Conservation (phyloP, 441 rosid genomes). For the Pelargonium exstipulatum region DNA sequence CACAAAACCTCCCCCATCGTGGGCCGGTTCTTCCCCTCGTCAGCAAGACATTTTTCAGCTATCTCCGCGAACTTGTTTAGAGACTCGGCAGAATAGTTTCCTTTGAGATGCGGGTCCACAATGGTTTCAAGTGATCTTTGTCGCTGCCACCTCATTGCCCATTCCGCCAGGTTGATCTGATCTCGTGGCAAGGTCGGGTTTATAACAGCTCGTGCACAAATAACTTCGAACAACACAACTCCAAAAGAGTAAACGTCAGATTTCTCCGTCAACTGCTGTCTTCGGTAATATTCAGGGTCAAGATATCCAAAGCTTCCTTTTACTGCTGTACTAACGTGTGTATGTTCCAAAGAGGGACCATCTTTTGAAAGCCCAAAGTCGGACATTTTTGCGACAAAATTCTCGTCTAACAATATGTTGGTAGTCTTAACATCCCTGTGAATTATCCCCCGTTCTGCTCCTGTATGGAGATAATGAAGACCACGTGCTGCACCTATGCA, state of each 20-base stretch:
- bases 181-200: slow-evolving; percentile 93
- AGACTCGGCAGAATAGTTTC: slow-evolving; percentile 75
- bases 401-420: slow-evolving; percentile 87
- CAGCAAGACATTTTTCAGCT: slow-evolving; percentile 93
- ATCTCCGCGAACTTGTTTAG: slow-evolving; percentile 92
- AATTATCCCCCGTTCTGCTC: slow-evolving; percentile 89
- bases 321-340: slow-evolving; percentile 96
- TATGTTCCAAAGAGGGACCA: slow-evolving; percentile 87
- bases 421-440: slow-evolving; percentile 98
- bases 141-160: slow-evolving; percentile 98
- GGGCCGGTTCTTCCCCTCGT: slow-evolving; percentile 86
- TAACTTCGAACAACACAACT: slow-evolving; percentile 91
- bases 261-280: slow-evolving; percentile 92
- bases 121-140: slow-evolving; percentile 89
- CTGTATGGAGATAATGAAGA: slow-evolving; percentile 89
- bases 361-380: slow-evolving; percentile 98
- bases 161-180: slow-evolving; percentile 95
- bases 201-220: slow-evolving; percentile 87
- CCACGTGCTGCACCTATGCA: slow-evolving; percentile 98
- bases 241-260: slow-evolving; percentile 96
- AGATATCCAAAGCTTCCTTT: slow-evolving; percentile 98
- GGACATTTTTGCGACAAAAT: slow-evolving; percentile 86
- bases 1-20: slow-evolving; percentile 96
- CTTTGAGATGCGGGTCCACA: slow-evolving; percentile 73
- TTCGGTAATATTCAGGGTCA: slow-evolving; percentile 93